Percentiles rank a stretch among this genome's conserved stretches.
These are phyloP conservation scores for Kalmusia sp. DNA, from an alignment of 2,329 filamentous ascomycete species.

Conservation along the genomic window DNA sequence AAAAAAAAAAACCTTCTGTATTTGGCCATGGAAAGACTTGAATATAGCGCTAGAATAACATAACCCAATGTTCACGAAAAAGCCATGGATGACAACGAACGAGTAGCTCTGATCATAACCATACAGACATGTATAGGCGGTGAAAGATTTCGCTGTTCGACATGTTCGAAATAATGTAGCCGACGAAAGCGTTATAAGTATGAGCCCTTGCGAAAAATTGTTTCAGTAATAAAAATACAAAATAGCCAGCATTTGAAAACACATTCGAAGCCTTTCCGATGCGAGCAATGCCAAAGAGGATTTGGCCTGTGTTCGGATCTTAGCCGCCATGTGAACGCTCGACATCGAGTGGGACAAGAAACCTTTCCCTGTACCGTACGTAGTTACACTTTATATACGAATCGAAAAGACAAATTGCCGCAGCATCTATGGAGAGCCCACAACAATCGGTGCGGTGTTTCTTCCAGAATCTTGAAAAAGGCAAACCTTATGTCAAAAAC, in stretches of 20 bases:
- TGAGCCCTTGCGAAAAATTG: not conserved
- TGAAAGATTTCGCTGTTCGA: conserved; percentile 6
- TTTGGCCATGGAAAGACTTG: too few relatives aligned
- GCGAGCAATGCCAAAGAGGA: conserved; percentile 8
- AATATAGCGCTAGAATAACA: too few relatives aligned
- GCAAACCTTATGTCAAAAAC: not conserved
- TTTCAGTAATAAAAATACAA: not conserved
- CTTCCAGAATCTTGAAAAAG: not conserved
- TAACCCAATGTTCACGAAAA: too few relatives aligned
- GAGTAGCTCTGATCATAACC: too few relatives aligned
- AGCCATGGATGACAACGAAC: too few relatives aligned
- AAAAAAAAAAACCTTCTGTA: too few relatives aligned
- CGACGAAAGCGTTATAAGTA: conserved; percentile 13
- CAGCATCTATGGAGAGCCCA: conserved; percentile 12
- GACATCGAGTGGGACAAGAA: conserved; percentile 12
- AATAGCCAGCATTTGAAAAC: conserved; percentile 17
- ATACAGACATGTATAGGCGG: not conserved
- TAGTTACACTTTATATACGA: conserved; percentile 11
- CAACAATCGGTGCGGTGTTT: too few relatives aligned
- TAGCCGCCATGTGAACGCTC: conserved; percentile 8
- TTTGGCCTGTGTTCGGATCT: conserved; percentile 16
- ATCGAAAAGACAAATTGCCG: conserved; percentile 16
- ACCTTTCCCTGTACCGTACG: conserved; percentile 8
- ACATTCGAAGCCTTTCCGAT: conserved; percentile 17
- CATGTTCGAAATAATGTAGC: conserved; percentile 10